Base-by-base conservation (phyloP, 768 basidiomycete genomes). In the Leccinum arenicola region DNA sequence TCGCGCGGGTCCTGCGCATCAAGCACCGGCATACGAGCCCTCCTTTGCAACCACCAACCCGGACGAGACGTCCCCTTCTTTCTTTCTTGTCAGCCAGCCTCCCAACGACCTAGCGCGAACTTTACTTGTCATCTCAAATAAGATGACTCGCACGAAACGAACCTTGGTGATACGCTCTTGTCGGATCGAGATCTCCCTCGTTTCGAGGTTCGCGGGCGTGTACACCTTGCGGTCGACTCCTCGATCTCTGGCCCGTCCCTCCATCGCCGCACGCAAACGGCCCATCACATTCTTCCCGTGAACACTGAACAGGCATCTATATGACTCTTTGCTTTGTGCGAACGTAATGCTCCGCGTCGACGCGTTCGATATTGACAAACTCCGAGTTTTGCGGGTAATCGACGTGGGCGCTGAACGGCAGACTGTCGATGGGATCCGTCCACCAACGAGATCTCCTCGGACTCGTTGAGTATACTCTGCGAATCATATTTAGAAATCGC, bases 351-450 rank as follows among this genome's bases (percentile, higher is more conserved):
- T 93, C 90, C 9, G 94, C 89, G 62, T 89, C 90, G 63, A 98
- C 87, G 45, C 84, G 79, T 68, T 97, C 93, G 63, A 99, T 98
- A 73, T 29, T 29, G 27, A 8, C 2, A 29, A 96, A 99, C 67
- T 93, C 92, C 3, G 91, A 88, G 72, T 99, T 99, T 67, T 98
- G 96, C 15, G 91, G 83, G 66, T 91, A 96, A 70, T 98, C 95
- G 63, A 98, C 96, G 69, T 98, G 95, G 0, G 96, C 95, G 56
- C 91, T 91, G 74, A 98, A 98, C 3, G 96, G 96, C 61, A 99
- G 89, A 62, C 92, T 87, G 64, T 96, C 91, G 67, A 98, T 91
- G 98, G 25, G 25, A 27, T 94, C 47, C 85, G 85, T 15, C 73
- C 79, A 31, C 93, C 93, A 86, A 81, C 21, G 75, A 75, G 66